Conservation (phyloP, 257 asterid genomes). For the Solanum verrucosum region DNA sequence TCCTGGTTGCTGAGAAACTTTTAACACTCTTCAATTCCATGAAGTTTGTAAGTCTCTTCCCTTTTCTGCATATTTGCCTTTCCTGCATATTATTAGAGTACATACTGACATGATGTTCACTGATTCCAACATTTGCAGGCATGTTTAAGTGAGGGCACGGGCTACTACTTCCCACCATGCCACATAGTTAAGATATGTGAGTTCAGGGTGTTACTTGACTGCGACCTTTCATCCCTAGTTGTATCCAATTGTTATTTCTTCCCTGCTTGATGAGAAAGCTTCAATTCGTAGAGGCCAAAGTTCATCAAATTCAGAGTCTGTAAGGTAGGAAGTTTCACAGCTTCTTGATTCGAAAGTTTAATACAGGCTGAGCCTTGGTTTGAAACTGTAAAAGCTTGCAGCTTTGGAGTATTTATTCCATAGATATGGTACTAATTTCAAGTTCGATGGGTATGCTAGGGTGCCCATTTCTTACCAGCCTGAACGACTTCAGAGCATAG, state of each 20-base stretch:
- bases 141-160: constrained; percentile 66
- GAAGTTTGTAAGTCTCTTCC: constrained; percentile 10
- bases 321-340: no score
- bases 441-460: constrained; percentile 16
- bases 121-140: constrained; percentile 41
- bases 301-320: no score
- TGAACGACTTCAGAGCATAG: constrained; percentile 56
- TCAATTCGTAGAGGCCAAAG: no score
- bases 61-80: neutral
- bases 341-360: no score
- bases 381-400: no score
- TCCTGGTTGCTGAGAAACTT: neutral
- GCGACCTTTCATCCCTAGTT: constrained; percentile 59
- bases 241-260: constrained; percentile 26
- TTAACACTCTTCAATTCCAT: neutral
- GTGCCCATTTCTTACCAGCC: constrained; percentile 61
- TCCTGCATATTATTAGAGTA: neutral
- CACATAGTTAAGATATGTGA: constrained; percentile 53
- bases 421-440: no score
- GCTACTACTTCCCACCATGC: constrained; percentile 69
- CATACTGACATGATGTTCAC: neutral
- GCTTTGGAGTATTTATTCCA: neutral
- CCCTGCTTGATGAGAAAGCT: neutral
- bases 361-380: no score
- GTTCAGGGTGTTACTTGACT: constrained; percentile 53